Evolutionary conservation across 1,139 yeast genomes (phyloP), one percentile per base, ranked within the genome.

Genomic region (Hemisphaericaspora subhashii): DNA sequence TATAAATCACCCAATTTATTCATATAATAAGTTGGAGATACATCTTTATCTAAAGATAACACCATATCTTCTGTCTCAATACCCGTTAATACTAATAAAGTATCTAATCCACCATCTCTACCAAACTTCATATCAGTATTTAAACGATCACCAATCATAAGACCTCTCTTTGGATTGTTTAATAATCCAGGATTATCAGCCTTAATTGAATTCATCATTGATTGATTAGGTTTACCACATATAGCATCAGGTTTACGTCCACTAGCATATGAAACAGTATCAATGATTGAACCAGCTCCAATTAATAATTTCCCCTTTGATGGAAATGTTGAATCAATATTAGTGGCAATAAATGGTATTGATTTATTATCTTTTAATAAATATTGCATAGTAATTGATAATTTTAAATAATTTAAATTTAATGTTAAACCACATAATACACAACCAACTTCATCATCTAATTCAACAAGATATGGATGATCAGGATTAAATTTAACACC

Each of bases 101-200:
- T 90, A 46, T 74, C 80, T 36, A 94, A 72, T 0, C 94, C 94
- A 36, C 96, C 96, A 43, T 82, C 83, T 42, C 79, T 72, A 31
- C 98, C 98, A 62, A 92, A 92, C 54, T 77, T 79, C 81, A 92
- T 92, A 54, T 92, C 99, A 1, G 99, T 92, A 58, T 92, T 90
- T 44, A 92, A 72, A 46, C 98, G 75, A 60, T 92, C 99, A 21
- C 99, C 99, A 46, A 92, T 79, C 98, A 92, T 92, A 49, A 92
- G 75, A 7, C 96, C 85, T 42, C 78, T 73, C 11, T 67, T 54
- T 29, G 87, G 83, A 43, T 80, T 79, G 28, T 79, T 66, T 16
- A 63, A 58, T 37, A 72, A 56, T 1, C 57, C 63, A 0, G 66
- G 68, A 53, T 80, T 76, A 36, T 82, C 83, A 7, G 87, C 86